Base-by-base conservation (phyloP, 306 rosid species). In the Casuarina glauca region DNA sequence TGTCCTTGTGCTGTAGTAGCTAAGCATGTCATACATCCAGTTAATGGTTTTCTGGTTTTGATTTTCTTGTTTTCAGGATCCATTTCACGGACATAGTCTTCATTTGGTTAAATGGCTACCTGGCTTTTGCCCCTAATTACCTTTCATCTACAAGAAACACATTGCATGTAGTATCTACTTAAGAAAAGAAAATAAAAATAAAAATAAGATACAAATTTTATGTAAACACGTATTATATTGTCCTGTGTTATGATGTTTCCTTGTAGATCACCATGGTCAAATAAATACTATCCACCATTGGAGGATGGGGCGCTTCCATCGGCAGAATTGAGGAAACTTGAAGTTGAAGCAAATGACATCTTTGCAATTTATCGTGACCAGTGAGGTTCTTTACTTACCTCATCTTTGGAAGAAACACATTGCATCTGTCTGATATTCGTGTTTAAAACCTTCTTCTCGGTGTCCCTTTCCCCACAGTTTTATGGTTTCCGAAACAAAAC, bases 321-420 rank as follows among this genome's bases (percentile, higher is more conserved):
- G 15, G 13, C 43, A 32, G 86, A 89, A 67, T 69, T 95, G 93
- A 90, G 98, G 87, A 88, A 92, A 66, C 98, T 95, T 77, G 98
- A 95, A 86, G 68, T 85, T 77, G 97, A 95, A 87, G 97, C 98
- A 84, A 95, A 95, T 61, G 97, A 95, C 38, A 88, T 91, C 79
- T 92, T 95, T 89, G 84, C 97, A 17, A 83, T 93, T 74, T 95
- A 91, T 91, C 96, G 97, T 95, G 97, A 92, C 97, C 98, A 91
- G 98, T 95, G 97, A 95, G 98, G 97, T 92, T 90, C 98, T 89
- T 91, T 84, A 86, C 97, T 91, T 91, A 87, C 96, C 84, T 84
- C 86, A 69, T 90, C 91, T 79, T 82, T 81, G 32, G 32, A 26
- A 26, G 32, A 26, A 26, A 26, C 49, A 73, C 76, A 74, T 84